Conservation (phyloP, 345 rosid species). For the Eucalyptus curtisii region DNA sequence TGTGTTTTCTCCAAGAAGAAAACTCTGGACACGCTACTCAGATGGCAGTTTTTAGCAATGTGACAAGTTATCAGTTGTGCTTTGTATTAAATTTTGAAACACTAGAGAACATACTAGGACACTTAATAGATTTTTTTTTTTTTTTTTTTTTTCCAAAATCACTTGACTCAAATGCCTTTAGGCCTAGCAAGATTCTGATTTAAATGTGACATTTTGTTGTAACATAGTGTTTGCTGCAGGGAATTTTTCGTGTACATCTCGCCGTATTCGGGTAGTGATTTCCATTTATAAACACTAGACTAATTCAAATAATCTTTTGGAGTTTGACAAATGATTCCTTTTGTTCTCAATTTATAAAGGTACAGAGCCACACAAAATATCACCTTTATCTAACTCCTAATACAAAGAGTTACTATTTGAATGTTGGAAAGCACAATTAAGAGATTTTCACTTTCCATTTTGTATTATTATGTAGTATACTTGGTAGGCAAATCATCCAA, state of each 20-base stretch:
- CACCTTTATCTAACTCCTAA: background rate
- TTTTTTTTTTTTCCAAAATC: background rate
- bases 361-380: background rate
- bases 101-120: background rate
- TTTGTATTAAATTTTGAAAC: background rate
- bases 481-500: background rate
- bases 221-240: background rate
- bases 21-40: background rate
- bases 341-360: background rate
- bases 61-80: background rate
- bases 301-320: background rate
- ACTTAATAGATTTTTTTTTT: background rate
- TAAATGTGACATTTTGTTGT: background rate
- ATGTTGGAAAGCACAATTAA: background rate
- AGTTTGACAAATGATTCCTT: background rate
- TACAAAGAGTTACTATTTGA: background rate
- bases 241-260: background rate
- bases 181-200: background rate
- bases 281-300: background rate
- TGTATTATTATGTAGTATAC: background rate
- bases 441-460: background rate
- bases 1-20: background rate
- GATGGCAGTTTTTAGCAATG: background rate
- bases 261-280: background rate
- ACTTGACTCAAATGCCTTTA: background rate